These are phyloP conservation scores for Corymbia citriodora DNA, from an alignment of 441 rosid species.

Conservation along the genomic window DNA sequence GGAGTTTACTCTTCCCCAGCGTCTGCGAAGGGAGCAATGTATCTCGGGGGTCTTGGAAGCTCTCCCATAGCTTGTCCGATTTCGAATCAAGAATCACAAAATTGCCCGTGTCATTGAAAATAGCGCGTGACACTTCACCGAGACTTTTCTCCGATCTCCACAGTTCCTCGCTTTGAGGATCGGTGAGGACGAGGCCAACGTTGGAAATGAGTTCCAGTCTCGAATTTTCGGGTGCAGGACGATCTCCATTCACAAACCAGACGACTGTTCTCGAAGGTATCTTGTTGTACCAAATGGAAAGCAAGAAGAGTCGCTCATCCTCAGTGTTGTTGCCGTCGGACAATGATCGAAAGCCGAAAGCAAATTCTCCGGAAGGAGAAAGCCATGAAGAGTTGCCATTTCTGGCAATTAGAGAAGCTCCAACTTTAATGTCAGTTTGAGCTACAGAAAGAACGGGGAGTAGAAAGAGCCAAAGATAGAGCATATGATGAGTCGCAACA, in stretches of 20 bases:
- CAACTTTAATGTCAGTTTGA: not conserved
- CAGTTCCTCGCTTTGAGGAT: not conserved
- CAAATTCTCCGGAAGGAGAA: constrained; percentile 38
- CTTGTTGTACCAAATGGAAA: constrained; percentile 24
- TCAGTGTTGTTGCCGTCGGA: not conserved
- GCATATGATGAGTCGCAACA: not conserved
- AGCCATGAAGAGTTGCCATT: constrained; percentile 11
- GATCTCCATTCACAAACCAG: constrained; percentile 20
- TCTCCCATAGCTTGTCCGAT: constrained; percentile 29
- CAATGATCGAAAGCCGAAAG: constrained; percentile 31
- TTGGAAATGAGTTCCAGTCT: not conserved
- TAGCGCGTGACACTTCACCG: not conserved
- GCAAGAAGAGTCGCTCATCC: constrained; percentile 9
- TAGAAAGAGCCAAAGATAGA: not conserved
- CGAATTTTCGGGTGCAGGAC: constrained; percentile 1
- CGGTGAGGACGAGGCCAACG: constrained; percentile 9
- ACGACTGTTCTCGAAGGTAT: constrained; percentile 17
- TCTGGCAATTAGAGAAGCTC: constrained; percentile 9
- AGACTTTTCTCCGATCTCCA: constrained; percentile 3
- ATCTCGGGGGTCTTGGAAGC: constrained; percentile 32
- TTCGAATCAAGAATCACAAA: not conserved
- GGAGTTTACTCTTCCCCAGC: not conserved
- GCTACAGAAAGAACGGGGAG: not conserved
- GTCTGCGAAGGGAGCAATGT: constrained; percentile 34
- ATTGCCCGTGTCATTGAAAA: not conserved